Base-by-base conservation (phyloP, 805 yeast genomes). In the Candida hispaniensis region DNA sequence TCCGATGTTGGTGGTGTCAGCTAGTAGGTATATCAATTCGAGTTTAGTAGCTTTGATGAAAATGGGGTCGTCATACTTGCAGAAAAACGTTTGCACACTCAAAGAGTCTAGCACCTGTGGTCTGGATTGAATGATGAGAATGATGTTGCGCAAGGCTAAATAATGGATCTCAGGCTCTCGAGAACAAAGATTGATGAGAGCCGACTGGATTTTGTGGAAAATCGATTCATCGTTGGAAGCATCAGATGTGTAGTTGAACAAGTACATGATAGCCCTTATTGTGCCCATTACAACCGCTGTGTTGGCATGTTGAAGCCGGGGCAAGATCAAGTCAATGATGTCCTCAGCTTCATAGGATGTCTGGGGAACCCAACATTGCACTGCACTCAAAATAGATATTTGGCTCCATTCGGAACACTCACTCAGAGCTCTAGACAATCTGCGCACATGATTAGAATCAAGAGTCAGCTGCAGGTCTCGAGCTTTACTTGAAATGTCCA, bases 1-100 rank as follows among this genome's bases (percentile, higher is more conserved):
- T 4, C 60, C 63, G 28, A 78, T 62, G 47, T 79, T 80, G 7
- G 54, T 44, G 35, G 71, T 74, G 48, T 73, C 68, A 1, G 96
- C 93, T 29, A 88, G 60, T 21, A 82, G 60, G 47, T 79, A 81
- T 14, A 88, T 73, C 40, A 91, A 78, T 51, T 88, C 96, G 27
- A 88, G 61, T 50, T 88, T 88, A 4, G 95, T 80, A 47, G 83
- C 88, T 53, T 85, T 82, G 50, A 88, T 74, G 52, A 81, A 88
- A 14, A 80, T 72, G 1, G 93, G 91, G 52, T 86, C 95, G 52
- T 79, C 78, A 47, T 71, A 80, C 41, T 73, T 74, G 57, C 91
- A 77, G 56, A 82, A 85, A 51, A 86, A 82, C 58, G 73, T 70
- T 35, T 73, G 70, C n/a, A 81, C 82, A 43, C 80, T 91, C 36